Base-by-base conservation (phyloP, 129 eudicot genomes). In the Pseudognaphalium luteoalbum region DNA sequence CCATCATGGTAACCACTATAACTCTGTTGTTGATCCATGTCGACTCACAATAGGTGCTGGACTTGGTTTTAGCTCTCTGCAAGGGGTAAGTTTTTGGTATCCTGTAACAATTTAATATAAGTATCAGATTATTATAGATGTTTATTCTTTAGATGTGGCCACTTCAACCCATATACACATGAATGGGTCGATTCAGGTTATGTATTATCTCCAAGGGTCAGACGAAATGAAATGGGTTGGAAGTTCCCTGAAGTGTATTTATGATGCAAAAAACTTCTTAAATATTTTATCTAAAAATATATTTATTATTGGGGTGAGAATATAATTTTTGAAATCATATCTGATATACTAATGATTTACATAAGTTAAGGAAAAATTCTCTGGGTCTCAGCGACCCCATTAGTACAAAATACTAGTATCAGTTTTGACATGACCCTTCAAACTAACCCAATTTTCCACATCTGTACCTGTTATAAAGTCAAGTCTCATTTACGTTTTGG, bases 1-100 rank as follows among this genome's bases (percentile, higher is more conserved):
- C 77, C 98, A 91, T 84, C 96, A 91, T 59, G 97, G 97, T 19
- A 91, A 93, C 86, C 97, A 93, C 78, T 91, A 93, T 74, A 93
- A 93, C 73, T 93, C 98, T 54, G 93, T 93, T 42, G 96, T 93
- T 72, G 97, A 91, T 81, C 94, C 97, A 5, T 92, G 92, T 42
- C 85, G 99, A 66, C 67, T 83, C 75, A 80, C 87, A 0, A 81
- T 95, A 67, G 99, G 99, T 44, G 99, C 94, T 44, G 99, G 99
- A 7, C 99, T 95, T 68, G 97, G 99, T 34, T 95, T 91, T 77
- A 89, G 94, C 82, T 80, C 85, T 83, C 89, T 95, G 70, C 93
- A 81, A 39, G 99, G 97, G 86, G 99, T 95, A 83, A 52, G 21
- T 7, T 2, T 39, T 39, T 35, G 44, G 44, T 39, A 39, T 39